Conservation (phyloP, 768 basidiomycete genomes). For the Gloeopeniophorella convolvens region DNA sequence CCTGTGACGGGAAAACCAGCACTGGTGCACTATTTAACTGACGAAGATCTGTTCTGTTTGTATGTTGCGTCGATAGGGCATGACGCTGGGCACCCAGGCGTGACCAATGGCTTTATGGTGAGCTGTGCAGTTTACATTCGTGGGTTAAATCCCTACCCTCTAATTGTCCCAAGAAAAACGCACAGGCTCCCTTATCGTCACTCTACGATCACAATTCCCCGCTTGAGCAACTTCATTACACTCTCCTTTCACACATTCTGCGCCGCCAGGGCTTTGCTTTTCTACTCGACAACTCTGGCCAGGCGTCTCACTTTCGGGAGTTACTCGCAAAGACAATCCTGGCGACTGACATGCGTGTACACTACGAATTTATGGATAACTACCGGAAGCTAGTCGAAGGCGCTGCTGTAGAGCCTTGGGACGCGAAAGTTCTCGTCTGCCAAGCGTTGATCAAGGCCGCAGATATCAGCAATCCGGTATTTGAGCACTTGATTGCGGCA, state of each 20-base stretch:
- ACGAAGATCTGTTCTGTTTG: slow-evolving; percentile 75
- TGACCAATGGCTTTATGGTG: slow-evolving; percentile 92
- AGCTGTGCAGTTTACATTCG: slow-evolving; percentile 25
- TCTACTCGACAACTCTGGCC: slow-evolving; percentile 50
- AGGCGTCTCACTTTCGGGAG: slow-evolving; percentile 53
- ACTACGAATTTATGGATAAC: slow-evolving; percentile 73
- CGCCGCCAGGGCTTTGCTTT: slow-evolving; percentile 69
- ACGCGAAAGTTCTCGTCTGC: slow-evolving; percentile 62
- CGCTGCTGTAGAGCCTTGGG: slow-evolving; percentile 31
- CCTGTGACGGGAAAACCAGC: slow-evolving; percentile 25
- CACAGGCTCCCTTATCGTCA: slow-evolving; percentile 78
- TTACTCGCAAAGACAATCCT: slow-evolving; percentile 78
- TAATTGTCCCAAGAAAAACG: slow-evolving; percentile 69
- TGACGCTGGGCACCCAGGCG: slow-evolving; percentile 94
- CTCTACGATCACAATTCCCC: slow-evolving; percentile 88
- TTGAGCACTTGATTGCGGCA: slow-evolving; percentile 28
- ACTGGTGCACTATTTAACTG: slow-evolving; percentile 35
- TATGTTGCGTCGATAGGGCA: slow-evolving; percentile 94
- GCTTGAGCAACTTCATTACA: slow-evolving; percentile 88
- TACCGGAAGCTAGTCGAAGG: slow-evolving; percentile 47
- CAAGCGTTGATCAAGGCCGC: slow-evolving; percentile 95
- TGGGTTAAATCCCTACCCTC: not conserved
- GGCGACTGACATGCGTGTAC: slow-evolving; percentile 93
- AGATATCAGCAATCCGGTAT: slow-evolving; percentile 95
- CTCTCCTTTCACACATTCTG: slow-evolving; percentile 73